These are phyloP conservation scores for Suillus decipiens DNA, from an alignment of 768 basidiomycete species.

Conservation along the genomic window DNA sequence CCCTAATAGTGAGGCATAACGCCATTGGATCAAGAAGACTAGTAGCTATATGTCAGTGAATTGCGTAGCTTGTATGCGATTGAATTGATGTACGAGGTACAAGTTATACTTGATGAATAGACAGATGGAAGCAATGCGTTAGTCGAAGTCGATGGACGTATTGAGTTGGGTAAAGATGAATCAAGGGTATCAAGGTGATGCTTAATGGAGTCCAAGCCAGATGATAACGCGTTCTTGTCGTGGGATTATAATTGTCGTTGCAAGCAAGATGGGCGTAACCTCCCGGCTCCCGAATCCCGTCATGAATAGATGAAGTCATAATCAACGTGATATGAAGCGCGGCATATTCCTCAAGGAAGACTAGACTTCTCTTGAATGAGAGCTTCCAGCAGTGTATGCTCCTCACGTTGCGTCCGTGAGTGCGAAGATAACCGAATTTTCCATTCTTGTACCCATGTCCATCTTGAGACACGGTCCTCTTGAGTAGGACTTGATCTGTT, in stretches of 20 bases:
- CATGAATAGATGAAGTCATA: slow-evolving; percentile 14
- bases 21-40: slow-evolving; percentile 12
- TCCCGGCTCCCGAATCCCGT: slow-evolving; percentile 4
- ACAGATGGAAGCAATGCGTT: slow-evolving; percentile 19
- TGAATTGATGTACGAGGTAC: slow-evolving; percentile 27
- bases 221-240: slow-evolving; percentile 11
- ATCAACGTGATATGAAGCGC: slow-evolving; percentile 8
- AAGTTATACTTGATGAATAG: slow-evolving; percentile 21
- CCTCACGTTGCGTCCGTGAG: slow-evolving; percentile 47
- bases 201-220: slow-evolving; percentile 20
- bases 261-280: slow-evolving; percentile 3
- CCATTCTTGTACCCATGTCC: slow-evolving; percentile 73
- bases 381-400: slow-evolving; percentile 47
- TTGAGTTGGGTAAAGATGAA: slow-evolving; percentile 31
- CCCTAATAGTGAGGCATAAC: neutral
- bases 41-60: slow-evolving; percentile 14
- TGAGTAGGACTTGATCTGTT: slow-evolving; percentile 20
- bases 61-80: slow-evolving; percentile 9
- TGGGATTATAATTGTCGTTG: slow-evolving; percentile 11
- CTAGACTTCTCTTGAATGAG: slow-evolving; percentile 58
- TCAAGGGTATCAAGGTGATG: slow-evolving; percentile 34
- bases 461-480: slow-evolving; percentile 45
- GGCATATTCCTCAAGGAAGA: slow-evolving; percentile 23
- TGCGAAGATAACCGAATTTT: slow-evolving; percentile 59
- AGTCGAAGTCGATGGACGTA: slow-evolving; percentile 14